phyloP scores from a whole-genome alignment of 805 yeast genomes.

The Nakazawaea peltata region DNA sequence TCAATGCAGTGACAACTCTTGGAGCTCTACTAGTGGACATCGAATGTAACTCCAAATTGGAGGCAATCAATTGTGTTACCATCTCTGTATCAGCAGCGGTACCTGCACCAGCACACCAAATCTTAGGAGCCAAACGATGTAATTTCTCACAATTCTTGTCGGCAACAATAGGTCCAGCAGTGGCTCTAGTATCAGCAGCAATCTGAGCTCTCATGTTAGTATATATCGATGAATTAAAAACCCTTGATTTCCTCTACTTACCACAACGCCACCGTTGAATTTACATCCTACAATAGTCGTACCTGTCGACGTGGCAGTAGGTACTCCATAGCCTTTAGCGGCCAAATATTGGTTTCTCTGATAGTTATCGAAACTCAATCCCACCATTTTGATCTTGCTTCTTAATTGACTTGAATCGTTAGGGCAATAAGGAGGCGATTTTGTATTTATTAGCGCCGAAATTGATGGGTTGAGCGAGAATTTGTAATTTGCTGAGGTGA shows the following conservation, averaged over 20 bases:
- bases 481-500: too few relatives aligned
- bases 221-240: not conserved
- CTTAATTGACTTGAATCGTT: too few relatives aligned
- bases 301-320: slow-evolving; percentile 94
- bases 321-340: slow-evolving; percentile 65
- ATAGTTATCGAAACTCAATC: slow-evolving; percentile 86
- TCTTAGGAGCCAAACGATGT: slow-evolving; percentile 80
- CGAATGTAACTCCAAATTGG: slow-evolving; percentile 86
- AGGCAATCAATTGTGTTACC: slow-evolving; percentile 89
- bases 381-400: slow-evolving; percentile 69
- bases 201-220: slow-evolving; percentile 26
- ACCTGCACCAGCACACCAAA: slow-evolving; percentile 99
- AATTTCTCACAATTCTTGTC: slow-evolving; percentile 97
- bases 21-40: slow-evolving; percentile 81
- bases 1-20: slow-evolving; percentile 87
- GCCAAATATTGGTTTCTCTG: slow-evolving; percentile 79
- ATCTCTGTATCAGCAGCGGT: slow-evolving; percentile 99
- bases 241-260: slow-evolving; percentile 11
- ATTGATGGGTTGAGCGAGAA: too few relatives aligned
- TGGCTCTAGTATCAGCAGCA: slow-evolving; percentile 98
- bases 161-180: slow-evolving; percentile 93
- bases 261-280: slow-evolving; percentile 85
- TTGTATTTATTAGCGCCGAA: too few relatives aligned
- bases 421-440: too few relatives aligned
- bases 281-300: slow-evolving; percentile 98